Evolutionary conservation across 371 early-diverging fungal species (phyloP).

Genomic region (Mucor mucedo): DNA sequence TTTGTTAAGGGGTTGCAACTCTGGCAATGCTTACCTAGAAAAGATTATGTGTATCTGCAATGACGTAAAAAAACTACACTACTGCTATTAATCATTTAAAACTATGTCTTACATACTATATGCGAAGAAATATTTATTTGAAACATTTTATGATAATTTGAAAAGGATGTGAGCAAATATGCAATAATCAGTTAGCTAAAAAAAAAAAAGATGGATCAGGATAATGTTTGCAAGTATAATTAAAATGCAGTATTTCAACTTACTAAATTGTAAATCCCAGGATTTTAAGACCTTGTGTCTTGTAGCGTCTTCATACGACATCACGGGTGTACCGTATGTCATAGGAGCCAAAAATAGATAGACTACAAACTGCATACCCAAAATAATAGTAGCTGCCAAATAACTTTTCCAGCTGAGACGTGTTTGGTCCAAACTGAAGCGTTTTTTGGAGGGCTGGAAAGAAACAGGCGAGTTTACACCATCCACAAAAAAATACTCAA

Average conservation of each 20-base stretch:
- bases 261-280: slow-evolving; percentile 82
- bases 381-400: slow-evolving; percentile 48
- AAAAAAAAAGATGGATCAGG: too few relatives aligned
- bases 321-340: slow-evolving; percentile 57
- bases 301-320: slow-evolving; percentile 55
- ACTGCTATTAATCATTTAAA: too few relatives aligned
- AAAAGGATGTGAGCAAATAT: too few relatives aligned
- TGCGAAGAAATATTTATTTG: too few relatives aligned
- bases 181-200: too few relatives aligned
- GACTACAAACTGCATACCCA: slow-evolving; percentile 48
- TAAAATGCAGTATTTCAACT: slow-evolving; percentile 9
- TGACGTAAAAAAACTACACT: too few relatives aligned
- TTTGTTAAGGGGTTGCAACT: too few relatives aligned
- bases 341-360: slow-evolving; percentile 65
- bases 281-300: slow-evolving; percentile 66
- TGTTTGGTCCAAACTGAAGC: background rate
- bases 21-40: too few relatives aligned
- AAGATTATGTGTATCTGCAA: too few relatives aligned
- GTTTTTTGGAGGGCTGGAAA: slow-evolving; percentile 10
- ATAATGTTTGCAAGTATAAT: too few relatives aligned
- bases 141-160: too few relatives aligned
- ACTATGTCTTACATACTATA: too few relatives aligned
- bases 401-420: slow-evolving; percentile 28
- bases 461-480: slow-evolving; percentile 57
- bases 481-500: slow-evolving; percentile 62